Evolutionary conservation across 495 filamentous ascomycete species (phyloP).

Genomic region (Xylaria curta): DNA sequence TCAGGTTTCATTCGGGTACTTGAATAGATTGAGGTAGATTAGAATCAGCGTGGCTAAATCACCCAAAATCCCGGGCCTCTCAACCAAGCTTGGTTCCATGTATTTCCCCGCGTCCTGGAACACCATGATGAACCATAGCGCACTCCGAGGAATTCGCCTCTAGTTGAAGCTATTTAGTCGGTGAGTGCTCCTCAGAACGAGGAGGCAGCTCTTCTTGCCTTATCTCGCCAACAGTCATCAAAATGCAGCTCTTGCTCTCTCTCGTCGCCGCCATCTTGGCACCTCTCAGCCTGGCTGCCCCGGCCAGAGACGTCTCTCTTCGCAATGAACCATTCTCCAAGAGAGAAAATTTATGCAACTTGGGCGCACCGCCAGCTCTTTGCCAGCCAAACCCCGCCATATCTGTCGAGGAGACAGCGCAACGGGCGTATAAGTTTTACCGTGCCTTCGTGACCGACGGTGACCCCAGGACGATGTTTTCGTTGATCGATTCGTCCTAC

Average conservation of each 20-base stretch:
- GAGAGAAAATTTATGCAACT: constrained; percentile 52
- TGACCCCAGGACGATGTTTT: constrained; percentile 55
- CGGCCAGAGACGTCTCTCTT: constrained; percentile 26
- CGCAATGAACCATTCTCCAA: constrained; percentile 34
- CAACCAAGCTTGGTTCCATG: constrained; percentile 26
- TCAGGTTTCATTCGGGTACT: constrained; percentile 38
- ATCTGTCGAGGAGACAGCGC: constrained; percentile 53
- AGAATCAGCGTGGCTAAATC: constrained; percentile 38
- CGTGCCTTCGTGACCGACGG: constrained; percentile 56
- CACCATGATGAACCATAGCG: constrained; percentile 6
- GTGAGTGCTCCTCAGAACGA: neutral
- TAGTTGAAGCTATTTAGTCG: constrained; percentile 4
- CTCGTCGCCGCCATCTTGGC: constrained; percentile 42
- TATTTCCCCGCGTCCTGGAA: constrained; percentile 35
- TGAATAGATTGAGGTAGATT: constrained; percentile 36
- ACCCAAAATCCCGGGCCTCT: constrained; percentile 18
- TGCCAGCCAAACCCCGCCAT: constrained; percentile 47
- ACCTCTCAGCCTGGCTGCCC: constrained; percentile 41
- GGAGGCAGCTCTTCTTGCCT: constrained; percentile 26
- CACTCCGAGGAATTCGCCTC: neutral
- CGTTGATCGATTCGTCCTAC: constrained; percentile 50
- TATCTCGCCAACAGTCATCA: constrained; percentile 7
- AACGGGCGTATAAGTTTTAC: constrained; percentile 55
- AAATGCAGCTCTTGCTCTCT: constrained; percentile 42
- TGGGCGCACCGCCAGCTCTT: constrained; percentile 47